phyloP scores from a whole-genome alignment of 2,329 filamentous ascomycete species.

The Ophiosphaerella narmari region DNA sequence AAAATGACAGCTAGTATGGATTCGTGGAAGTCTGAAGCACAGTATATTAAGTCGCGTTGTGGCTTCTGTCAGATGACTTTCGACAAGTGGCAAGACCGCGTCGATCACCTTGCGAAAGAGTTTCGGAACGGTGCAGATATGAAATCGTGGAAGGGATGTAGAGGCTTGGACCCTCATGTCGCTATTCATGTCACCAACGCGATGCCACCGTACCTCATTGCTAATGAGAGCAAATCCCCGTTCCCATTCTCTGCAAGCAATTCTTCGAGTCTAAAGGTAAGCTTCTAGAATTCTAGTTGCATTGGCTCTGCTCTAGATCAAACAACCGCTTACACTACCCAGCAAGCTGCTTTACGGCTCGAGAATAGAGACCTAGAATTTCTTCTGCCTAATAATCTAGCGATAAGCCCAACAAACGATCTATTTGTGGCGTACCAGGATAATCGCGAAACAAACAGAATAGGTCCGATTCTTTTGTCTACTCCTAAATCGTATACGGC shows the following conservation, averaged over 20 bases:
- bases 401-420: constrained; percentile 5
- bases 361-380: constrained; percentile 32
- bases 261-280: constrained; percentile 36
- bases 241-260: constrained; percentile 55
- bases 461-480: constrained; percentile 23
- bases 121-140: constrained; percentile 60
- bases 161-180: constrained; percentile 56
- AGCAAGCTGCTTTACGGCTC: constrained; percentile 23
- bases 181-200: constrained; percentile 56
- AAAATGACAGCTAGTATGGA: constrained; percentile 68
- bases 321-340: constrained; percentile 10
- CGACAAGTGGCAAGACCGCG: constrained; percentile 56
- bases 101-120: constrained; percentile 60
- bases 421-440: constrained; percentile 24
- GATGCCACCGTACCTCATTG: constrained; percentile 59
- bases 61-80: constrained; percentile 58
- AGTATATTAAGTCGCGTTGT: constrained; percentile 59
- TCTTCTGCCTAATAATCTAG: constrained; percentile 22
- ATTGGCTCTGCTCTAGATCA: background rate
- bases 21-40: constrained; percentile 64
- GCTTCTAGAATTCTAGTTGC: constrained; percentile 5
- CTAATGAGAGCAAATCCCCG: constrained; percentile 52
- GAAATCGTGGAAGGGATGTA: constrained; percentile 60
- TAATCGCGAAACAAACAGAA: constrained; percentile 10
- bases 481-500: constrained; percentile 21